These are phyloP conservation scores for Phaeosphaeriaceae sp. DNA, from an alignment of 2,329 filamentous ascomycete species.

Conservation along the genomic window DNA sequence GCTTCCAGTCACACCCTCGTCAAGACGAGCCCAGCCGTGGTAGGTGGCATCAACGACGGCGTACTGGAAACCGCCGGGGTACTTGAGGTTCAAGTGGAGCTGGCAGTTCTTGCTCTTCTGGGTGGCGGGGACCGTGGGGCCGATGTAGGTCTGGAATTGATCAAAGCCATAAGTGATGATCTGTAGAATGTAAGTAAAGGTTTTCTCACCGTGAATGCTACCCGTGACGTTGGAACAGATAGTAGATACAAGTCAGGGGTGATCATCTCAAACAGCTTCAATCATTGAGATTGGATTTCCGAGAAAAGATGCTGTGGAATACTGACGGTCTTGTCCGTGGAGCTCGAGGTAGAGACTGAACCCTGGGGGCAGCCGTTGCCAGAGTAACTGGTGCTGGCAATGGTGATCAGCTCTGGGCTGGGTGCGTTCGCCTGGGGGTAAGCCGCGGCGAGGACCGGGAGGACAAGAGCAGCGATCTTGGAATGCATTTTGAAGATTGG, in stretches of 20 bases:
- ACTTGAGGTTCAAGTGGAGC: constrained; percentile 44
- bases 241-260: constrained; percentile 2
- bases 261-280: constrained; percentile 2
- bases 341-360: constrained; percentile 40
- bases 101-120: constrained; percentile 48
- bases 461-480: constrained; percentile 35
- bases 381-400: constrained; percentile 38
- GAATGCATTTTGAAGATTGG: constrained; percentile 34
- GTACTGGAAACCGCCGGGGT: constrained; percentile 49
- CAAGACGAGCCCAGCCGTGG: constrained; percentile 45
- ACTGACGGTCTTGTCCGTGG: constrained; percentile 42
- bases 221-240: neutral
- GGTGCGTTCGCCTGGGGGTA: constrained; percentile 28
- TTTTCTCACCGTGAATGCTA: constrained; percentile 2
- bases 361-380: constrained; percentile 46
- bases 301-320: neutral
- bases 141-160: constrained; percentile 44
- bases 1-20: constrained; percentile 41
- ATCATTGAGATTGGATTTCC: constrained; percentile 1
- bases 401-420: constrained; percentile 34
- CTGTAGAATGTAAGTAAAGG: constrained; percentile 18
- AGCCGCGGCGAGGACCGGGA: constrained; percentile 38
- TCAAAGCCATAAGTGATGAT: constrained; percentile 45
- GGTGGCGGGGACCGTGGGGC: constrained; percentile 31
- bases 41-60: constrained; percentile 45